Conservation (phyloP, 768 basidiomycete species). For the Lanmaoa pseudosensibilis region DNA sequence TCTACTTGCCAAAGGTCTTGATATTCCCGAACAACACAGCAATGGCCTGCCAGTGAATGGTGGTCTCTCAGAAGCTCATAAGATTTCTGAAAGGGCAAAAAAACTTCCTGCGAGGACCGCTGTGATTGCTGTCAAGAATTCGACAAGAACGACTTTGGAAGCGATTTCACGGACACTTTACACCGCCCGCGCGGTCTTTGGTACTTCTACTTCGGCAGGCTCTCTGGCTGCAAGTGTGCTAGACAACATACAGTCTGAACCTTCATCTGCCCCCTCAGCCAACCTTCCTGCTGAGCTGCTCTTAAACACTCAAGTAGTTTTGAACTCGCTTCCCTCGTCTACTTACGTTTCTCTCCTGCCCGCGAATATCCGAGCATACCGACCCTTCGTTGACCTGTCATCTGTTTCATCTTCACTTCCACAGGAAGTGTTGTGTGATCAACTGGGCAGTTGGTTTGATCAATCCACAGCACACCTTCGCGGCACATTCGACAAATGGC, state of each 20-base stretch:
- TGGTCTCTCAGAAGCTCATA: constrained; percentile 25
- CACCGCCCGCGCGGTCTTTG: constrained; percentile 59
- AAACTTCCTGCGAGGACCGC: constrained; percentile 32
- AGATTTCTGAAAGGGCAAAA: not conserved
- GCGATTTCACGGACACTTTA: constrained; percentile 58
- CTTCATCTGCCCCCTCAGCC: constrained; percentile 21
- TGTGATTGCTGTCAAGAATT: constrained; percentile 55
- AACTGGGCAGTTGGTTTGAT: constrained; percentile 64
- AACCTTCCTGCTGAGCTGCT: constrained; percentile 51
- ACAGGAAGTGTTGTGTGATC: constrained; percentile 42
- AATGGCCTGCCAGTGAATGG: constrained; percentile 43
- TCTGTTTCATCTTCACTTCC: constrained; percentile 56
- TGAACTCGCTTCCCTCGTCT: constrained; percentile 76
- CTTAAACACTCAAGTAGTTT: constrained; percentile 65
- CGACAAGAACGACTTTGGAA: constrained; percentile 50
- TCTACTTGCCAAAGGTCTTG: constrained; percentile 38
- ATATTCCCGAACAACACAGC: constrained; percentile 18
- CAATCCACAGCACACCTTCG: constrained; percentile 49
- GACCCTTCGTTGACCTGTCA: constrained; percentile 77
- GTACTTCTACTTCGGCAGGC: constrained; percentile 31
- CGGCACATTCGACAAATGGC: constrained; percentile 52
- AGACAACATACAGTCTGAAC: constrained; percentile 60
- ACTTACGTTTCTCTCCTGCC: constrained; percentile 81
- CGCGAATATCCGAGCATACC: constrained; percentile 67
- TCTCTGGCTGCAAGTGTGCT: constrained; percentile 61